Percentiles rank a stretch among this genome's conserved stretches.
These are phyloP conservation scores for Amanita subjunquillea DNA, from an alignment of 768 basidiomycete species.

Conservation along the genomic window DNA sequence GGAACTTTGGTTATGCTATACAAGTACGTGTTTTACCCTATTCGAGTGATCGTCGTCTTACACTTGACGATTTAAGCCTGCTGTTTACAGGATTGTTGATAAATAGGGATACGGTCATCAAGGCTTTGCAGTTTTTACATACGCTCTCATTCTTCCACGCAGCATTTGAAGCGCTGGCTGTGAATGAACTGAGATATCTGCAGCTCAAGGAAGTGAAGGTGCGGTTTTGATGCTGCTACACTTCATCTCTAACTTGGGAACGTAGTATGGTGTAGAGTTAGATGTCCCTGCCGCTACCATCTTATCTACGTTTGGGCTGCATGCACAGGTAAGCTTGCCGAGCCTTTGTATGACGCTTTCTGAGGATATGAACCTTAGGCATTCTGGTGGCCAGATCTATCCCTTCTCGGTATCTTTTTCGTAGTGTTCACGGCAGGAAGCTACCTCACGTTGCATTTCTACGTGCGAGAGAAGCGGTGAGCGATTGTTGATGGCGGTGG, in stretches of 20 bases:
- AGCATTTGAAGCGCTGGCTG: constrained; percentile 94
- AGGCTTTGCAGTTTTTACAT: constrained; percentile 74
- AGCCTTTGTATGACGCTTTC: not conserved
- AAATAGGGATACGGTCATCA: constrained; percentile 79
- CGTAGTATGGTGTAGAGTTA: constrained; percentile 89
- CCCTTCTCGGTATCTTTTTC: constrained; percentile 80
- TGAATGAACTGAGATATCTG: constrained; percentile 92
- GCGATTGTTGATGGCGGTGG: not conserved
- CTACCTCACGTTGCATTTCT: constrained; percentile 76
- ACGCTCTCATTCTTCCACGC: constrained; percentile 98
- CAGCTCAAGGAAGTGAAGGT: constrained; percentile 89
- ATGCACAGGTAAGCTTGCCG: constrained; percentile 51
- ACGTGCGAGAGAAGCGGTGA: constrained; percentile 73
- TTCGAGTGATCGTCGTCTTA: not conserved
- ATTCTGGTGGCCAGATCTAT: constrained; percentile 98
- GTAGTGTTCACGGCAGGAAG: constrained; percentile 66
- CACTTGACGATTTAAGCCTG: constrained; percentile 38
- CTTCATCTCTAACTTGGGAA: not conserved
- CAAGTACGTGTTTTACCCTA: constrained; percentile 55
- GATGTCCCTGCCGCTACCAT: constrained; percentile 96
- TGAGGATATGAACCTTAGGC: constrained; percentile 30
- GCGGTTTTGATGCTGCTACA: constrained; percentile 12
- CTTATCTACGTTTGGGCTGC: constrained; percentile 86
- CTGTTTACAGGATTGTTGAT: constrained; percentile 93
- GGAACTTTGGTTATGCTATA: constrained; percentile 96